Base-by-base conservation (phyloP, 345 rosid genomes). In the Gossypium thurberi region DNA sequence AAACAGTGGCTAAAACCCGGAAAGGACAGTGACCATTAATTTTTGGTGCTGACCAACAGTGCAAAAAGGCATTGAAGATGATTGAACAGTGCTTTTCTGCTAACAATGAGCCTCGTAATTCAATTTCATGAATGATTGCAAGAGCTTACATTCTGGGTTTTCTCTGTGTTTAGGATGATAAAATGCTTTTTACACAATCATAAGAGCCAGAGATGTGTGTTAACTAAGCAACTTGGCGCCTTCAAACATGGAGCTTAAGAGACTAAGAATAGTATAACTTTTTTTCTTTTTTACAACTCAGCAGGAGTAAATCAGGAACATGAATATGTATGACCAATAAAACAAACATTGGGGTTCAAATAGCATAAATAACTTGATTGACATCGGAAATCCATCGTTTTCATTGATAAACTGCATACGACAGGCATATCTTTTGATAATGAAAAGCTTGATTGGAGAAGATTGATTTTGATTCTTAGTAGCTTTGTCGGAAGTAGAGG, bases 381-480 rank as follows among this genome's bases (percentile, higher is more conserved):
- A 6, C 43, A 14, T 14, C 6, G 42, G 7, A 60, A 8, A 60
- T 26, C 33, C 65, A 26, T 26, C 8, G 66, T 37, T 17, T 17
- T 62, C 37, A 62, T 62, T 62, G 47, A 8, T 37, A 14, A 37
- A 62, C 23, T 37, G 44, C 47, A 62, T 17, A 37, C 17, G 47
- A 65, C 52, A 20, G 26, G 33, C 15, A 65, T 42, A 46, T 65
- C 40, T 33, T 65, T 65, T 44, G 69, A 65, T 65, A 21, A 65
- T 18, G 33, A 21, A 37, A 20, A 44, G 69, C 18, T 8, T 18
- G 47, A 62, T 44, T 65, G 10, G 52, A 44, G 52, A 46, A 44
- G 53, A 65, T 65, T 65, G 52, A 65, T 65, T 43, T 65, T 20
- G 69, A 44, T 65, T 65, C 13, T 14, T 15, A 62, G 23, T 40